These are phyloP conservation scores for Torulaspora maleeae DNA, from an alignment of 805 yeast species.

Conservation along the genomic window DNA sequence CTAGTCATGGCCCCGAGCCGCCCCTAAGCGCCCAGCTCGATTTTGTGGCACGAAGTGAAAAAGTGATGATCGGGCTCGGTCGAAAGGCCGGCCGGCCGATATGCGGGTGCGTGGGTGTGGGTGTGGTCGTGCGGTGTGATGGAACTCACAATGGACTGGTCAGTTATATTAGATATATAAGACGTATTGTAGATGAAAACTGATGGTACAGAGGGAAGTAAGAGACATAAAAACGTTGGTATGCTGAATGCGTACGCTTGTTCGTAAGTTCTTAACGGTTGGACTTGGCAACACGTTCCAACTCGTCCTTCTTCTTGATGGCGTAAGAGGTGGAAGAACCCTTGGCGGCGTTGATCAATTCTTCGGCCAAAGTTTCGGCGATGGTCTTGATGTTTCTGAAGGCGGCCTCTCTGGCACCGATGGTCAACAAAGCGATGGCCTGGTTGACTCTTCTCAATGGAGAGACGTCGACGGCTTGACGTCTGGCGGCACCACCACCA, in stretches of 20 bases:
- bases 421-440: constrained; percentile 95
- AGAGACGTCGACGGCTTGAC: constrained; percentile 99
- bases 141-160: constrained; percentile 8
- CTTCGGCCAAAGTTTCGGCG: constrained; percentile 99
- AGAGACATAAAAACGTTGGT: constrained; percentile 11
- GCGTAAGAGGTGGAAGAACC: constrained; percentile 99
- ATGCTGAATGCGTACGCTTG: neutral
- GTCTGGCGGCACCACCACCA: constrained; percentile 99
- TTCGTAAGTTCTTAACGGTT: constrained; percentile 75
- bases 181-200: constrained; percentile 16
- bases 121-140: too few relatives aligned
- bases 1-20: neutral
- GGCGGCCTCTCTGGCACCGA: constrained; percentile 99
- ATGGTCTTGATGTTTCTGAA: constrained; percentile 99
- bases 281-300: constrained; percentile 99
- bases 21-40: neutral
- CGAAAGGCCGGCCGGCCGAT: too few relatives aligned
- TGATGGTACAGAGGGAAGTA: constrained; percentile 21
- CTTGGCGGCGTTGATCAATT: constrained; percentile 99
- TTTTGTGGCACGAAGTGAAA: neutral
- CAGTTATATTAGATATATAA: constrained; percentile 20
- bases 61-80: too few relatives aligned
- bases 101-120: too few relatives aligned
- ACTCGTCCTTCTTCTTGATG: constrained; percentile 99
- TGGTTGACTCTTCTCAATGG: constrained; percentile 99